A percentile compares a stretch with the other conserved stretches of the same genome.
Evolutionary conservation across 257 asterid species (phyloP).

Genomic region (Nicotiana paniculata): DNA sequence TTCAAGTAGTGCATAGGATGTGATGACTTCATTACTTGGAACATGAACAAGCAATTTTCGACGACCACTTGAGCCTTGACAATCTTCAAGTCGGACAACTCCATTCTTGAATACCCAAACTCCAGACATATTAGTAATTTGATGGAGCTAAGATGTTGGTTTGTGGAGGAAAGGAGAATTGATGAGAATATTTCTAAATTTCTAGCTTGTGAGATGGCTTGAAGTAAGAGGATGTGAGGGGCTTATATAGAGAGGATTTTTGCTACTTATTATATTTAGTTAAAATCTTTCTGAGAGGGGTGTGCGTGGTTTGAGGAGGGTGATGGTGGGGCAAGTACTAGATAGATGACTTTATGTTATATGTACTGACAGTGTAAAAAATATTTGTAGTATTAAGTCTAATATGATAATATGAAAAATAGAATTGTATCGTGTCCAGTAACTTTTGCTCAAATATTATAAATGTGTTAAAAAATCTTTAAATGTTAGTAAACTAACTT

Average conservation of each 20-base stretch:
- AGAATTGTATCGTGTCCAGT: too few species aligned
- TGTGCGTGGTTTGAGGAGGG: not conserved
- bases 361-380: too few species aligned
- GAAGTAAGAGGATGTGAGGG: not conserved
- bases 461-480: too few species aligned
- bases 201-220: not conserved
- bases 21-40: slow-evolving; percentile 24
- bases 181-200: not conserved
- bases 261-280: not conserved
- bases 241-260: slow-evolving; percentile 3
- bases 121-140: slow-evolving; percentile 24
- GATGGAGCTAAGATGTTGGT: not conserved
- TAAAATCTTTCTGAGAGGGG: not conserved
- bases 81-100: slow-evolving; percentile 26
- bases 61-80: slow-evolving; percentile 14
- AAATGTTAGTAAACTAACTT: too few species aligned
- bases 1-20: slow-evolving; percentile 36
- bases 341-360: too few species aligned
- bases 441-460: too few species aligned
- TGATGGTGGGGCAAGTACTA: not conserved
- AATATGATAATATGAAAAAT: not conserved
- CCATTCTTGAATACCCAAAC: slow-evolving; percentile 44
- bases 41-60: slow-evolving; percentile 36
- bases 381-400: not conserved
- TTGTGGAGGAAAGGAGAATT: not conserved